A percentile compares a stretch with the other conserved stretches of the same genome.
Conservation (phyloP, 805 yeast species). For the Starmera quercuum region DNA sequence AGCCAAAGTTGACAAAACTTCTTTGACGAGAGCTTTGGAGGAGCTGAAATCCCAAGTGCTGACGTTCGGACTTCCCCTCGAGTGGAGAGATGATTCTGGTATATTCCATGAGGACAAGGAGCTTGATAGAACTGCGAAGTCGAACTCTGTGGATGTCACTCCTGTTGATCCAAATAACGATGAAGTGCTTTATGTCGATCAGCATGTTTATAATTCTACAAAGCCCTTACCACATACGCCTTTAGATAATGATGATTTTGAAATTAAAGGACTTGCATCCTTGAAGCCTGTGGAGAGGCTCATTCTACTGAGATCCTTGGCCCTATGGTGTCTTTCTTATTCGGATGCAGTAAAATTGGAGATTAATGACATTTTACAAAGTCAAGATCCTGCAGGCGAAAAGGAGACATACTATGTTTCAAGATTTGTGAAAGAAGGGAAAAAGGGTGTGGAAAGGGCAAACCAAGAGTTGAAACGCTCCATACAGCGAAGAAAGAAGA, state of each 20-base stretch:
- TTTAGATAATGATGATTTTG: conserved; percentile 13
- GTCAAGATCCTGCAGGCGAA: conserved; percentile 13
- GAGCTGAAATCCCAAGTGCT: conserved; percentile 11
- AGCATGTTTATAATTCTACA: conserved; percentile 7
- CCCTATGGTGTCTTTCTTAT: conserved; percentile 13
- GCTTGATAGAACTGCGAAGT: neutral
- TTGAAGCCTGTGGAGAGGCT: conserved; percentile 17
- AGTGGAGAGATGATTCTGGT: conserved; percentile 20
- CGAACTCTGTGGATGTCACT: conserved; percentile 1
- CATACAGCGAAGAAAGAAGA: conserved; percentile 5
- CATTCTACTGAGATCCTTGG: conserved; percentile 13
- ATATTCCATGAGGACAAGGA: conserved; percentile 3
- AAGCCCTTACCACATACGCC: conserved; percentile 13
- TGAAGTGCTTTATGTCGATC: conserved; percentile 11
- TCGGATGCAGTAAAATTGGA: conserved; percentile 13
- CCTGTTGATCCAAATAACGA: conserved; percentile 15
- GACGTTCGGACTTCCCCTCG: conserved; percentile 17
- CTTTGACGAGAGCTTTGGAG: conserved; percentile 7
- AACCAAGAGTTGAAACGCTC: conserved; percentile 4
- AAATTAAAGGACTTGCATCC: conserved; percentile 9
- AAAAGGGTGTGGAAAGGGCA: conserved; percentile 11
- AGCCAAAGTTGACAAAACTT: conserved; percentile 3
- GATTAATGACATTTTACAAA: conserved; percentile 5
- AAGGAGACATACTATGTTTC: conserved; percentile 19
- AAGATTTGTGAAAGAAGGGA: conserved; percentile 17